Base-by-base conservation (phyloP, 2,329 filamentous ascomycete species). In the Ceratocystis eucalypticola region DNA sequence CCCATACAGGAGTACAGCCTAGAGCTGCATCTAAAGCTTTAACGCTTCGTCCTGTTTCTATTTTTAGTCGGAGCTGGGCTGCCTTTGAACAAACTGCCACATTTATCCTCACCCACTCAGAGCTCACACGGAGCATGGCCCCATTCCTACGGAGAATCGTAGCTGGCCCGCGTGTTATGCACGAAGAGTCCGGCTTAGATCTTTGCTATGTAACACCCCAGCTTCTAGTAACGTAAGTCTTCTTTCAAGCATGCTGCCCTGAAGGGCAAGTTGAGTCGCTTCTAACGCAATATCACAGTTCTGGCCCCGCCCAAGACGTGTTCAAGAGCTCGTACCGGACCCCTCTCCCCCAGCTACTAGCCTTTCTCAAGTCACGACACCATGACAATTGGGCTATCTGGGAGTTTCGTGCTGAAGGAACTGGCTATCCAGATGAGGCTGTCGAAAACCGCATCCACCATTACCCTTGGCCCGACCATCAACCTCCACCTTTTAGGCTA, bases 401-500 rank as follows among this genome's bases (percentile, higher is more conserved):
- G 91, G 94, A 99, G 77, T 99, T 99, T 72, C 87, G 94, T 59
- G 94, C 91, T 45, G 94, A 99, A 75, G 94, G 94, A 4, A 96
- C 94, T 0, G 94, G 94, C 1, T 99, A 99, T 72, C 91, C 91
- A 0, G 94, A 99, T 73, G 83, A 86, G 20, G 89, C 92, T 67
- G 93, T 99, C 0, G 91, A 96, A 74, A 82, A 84, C 44, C 83
- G 92, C 2, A 87, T 97, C 69, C 84, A 88, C 69, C 94, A 99
- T 76, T 97, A 92, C 72, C 94, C 94, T 0, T 99, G 90, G 85
- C 94, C 94, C 0, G 94, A 99, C 74, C 94, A 99, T 74, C 94
- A 99, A 74, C 94, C 94, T 2, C 94, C 94, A 64, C 94, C 94
- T 0, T 99, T 99, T 72, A 82, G 85, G 25, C 80, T 97, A 22